phyloP scores from a whole-genome alignment of 2,329 filamentous ascomycete genomes.

The Dothideomycetidae sp. region DNA sequence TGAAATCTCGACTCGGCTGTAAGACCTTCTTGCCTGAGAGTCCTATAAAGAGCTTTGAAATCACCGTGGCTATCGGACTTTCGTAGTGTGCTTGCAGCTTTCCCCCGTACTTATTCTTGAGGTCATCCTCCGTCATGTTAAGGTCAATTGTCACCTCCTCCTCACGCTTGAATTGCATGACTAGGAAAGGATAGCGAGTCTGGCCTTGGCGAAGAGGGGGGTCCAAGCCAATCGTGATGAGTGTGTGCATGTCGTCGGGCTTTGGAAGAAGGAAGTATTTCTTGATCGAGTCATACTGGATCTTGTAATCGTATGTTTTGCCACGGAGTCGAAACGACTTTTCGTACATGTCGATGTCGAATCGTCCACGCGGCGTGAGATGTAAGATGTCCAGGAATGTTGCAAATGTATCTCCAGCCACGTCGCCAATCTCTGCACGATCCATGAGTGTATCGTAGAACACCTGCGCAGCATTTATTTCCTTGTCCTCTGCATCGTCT shows the following conservation, averaged over 20 bases:
- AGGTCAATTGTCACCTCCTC: conserved; percentile 94
- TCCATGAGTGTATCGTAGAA: conserved; percentile 98
- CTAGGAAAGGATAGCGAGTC: conserved; percentile 92
- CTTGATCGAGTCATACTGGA: conserved; percentile 94
- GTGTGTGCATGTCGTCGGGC: conserved; percentile 91
- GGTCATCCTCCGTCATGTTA: conserved; percentile 83
- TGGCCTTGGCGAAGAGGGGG: conserved; percentile 92
- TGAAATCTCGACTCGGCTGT: conserved; percentile 85
- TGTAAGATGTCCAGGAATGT: conserved; percentile 95
- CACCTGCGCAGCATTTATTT: conserved; percentile 90
- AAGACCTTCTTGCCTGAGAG: conserved; percentile 91
- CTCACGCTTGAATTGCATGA: conserved; percentile 98
- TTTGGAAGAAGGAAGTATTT: conserved; percentile 98
- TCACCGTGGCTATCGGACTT: conserved; percentile 80
- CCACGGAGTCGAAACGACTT: conserved; percentile 90
- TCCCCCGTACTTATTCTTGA: conserved; percentile 77
- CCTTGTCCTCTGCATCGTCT: conserved; percentile 45
- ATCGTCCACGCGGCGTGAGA: conserved; percentile 94
- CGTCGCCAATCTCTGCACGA: conserved; percentile 97
- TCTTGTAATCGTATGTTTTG: conserved; percentile 99
- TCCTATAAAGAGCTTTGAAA: conserved; percentile 89
- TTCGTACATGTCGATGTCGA: conserved; percentile 99
- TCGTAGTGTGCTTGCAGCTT: conserved; percentile 84
- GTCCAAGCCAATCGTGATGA: conserved; percentile 88
- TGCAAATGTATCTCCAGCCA: conserved; percentile 94